phyloP scores from a whole-genome alignment of 73 alveolate genomes.

The Paramecium pentaurelia region DNA sequence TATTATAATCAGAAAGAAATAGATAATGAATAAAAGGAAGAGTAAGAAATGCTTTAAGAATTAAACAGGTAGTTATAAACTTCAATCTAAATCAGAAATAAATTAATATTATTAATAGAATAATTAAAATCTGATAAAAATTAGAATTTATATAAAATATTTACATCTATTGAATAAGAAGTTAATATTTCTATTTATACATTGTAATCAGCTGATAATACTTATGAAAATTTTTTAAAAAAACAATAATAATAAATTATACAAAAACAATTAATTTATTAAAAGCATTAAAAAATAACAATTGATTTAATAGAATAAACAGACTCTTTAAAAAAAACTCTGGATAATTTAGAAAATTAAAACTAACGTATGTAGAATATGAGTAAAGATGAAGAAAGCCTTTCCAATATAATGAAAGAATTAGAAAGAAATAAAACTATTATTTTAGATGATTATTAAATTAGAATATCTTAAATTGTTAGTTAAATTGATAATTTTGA shows the following conservation, averaged over 20 bases:
- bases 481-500: neutral
- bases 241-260: too few relatives aligned
- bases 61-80: too few relatives aligned
- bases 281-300: too few relatives aligned
- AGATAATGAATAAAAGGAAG: neutral
- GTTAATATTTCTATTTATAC: neutral
- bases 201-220: neutral
- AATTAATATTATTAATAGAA: neutral
- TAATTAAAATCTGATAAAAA: neutral
- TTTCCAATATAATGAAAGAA: neutral
- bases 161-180: neutral
- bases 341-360: too few relatives aligned
- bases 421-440: neutral
- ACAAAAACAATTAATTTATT: too few relatives aligned
- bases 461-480: neutral
- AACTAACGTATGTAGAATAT: neutral
- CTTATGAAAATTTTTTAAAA: too few relatives aligned
- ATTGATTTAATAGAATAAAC: too few relatives aligned
- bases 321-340: too few relatives aligned
- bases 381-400: neutral
- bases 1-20: too few relatives aligned
- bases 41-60: neutral
- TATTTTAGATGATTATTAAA: neutral
- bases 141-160: neutral
- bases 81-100: neutral